Conservation (phyloP, 1,284 basidiomycete species). For the Puccinia hordei region DNA sequence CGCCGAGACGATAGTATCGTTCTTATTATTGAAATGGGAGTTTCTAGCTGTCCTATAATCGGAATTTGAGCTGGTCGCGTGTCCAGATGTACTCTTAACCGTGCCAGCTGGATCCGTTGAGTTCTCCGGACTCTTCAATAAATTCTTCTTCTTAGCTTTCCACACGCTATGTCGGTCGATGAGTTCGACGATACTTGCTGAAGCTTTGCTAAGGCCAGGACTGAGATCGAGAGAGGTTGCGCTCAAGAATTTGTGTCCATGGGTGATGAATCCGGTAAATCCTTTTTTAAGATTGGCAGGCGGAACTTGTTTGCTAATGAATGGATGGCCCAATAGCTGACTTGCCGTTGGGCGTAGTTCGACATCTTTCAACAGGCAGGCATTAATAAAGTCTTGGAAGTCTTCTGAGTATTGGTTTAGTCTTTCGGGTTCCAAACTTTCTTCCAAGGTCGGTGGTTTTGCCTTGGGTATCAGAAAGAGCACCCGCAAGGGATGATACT, state of each 20-base stretch:
- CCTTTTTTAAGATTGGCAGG: constrained; percentile 2
- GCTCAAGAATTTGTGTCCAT: constrained; percentile 38
- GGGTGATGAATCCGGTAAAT: constrained; percentile 34
- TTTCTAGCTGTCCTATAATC: constrained; percentile 84
- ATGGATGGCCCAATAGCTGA: constrained; percentile 86
- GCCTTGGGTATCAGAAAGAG: constrained; percentile 64
- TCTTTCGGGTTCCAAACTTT: constrained; percentile 60
- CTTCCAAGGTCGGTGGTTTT: constrained; percentile 85
- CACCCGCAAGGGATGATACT: constrained; percentile 62
- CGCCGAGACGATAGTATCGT: constrained; percentile 53
- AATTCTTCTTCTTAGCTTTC: constrained; percentile 53
- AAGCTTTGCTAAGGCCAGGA: constrained; percentile 14
- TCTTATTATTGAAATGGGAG: not conserved
- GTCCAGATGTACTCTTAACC: constrained; percentile 52
- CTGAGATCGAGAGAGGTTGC: not conserved
- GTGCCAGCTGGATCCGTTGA: constrained; percentile 28
- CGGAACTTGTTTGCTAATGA: constrained; percentile 74
- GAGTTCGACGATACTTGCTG: constrained; percentile 72
- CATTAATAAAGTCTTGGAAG: constrained; percentile 89
- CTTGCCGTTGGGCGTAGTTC: constrained; percentile 82
- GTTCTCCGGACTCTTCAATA: constrained; percentile 38
- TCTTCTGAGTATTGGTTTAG: constrained; percentile 67
- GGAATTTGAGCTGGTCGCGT: constrained; percentile 84
- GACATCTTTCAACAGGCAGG: constrained; percentile 91
- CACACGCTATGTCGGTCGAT: constrained; percentile 66